phyloP scores from a whole-genome alignment of 768 basidiomycete species.

The Clathrus columnatus region DNA sequence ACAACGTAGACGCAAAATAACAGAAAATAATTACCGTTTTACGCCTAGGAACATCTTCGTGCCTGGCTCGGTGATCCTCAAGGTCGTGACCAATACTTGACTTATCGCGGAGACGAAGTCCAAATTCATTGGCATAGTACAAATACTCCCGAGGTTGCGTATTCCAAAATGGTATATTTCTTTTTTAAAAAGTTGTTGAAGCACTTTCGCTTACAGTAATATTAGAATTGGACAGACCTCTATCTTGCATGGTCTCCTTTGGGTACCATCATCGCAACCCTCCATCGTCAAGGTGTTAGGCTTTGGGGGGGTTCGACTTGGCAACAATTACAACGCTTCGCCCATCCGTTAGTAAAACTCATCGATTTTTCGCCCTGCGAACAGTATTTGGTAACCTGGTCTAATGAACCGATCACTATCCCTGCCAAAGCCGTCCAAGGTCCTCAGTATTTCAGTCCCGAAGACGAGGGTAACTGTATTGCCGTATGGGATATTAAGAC shows the following conservation, averaged over 20 bases:
- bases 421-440: constrained; percentile 75
- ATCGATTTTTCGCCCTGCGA: constrained; percentile 98
- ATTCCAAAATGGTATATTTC: constrained; percentile 58
- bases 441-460: constrained; percentile 78
- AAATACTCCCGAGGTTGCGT: constrained; percentile 72
- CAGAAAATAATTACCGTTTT: neutral
- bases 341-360: constrained; percentile 89
- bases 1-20: neutral
- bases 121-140: constrained; percentile 90
- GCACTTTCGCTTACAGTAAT: neutral
- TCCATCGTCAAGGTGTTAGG: constrained; percentile 91
- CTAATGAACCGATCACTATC: constrained; percentile 84
- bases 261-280: constrained; percentile 89
- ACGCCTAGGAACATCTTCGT: constrained; percentile 77
- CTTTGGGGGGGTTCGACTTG: constrained; percentile 93
- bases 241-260: constrained; percentile 96
- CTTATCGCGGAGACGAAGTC: constrained; percentile 87
- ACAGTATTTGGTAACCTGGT: constrained; percentile 95
- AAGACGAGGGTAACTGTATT: constrained; percentile 93
- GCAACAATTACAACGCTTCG: constrained; percentile 83
- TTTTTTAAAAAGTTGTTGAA: constrained; percentile 6
- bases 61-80: constrained; percentile 90
- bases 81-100: constrained; percentile 93
- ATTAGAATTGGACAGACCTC: constrained; percentile 92
- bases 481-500: constrained; percentile 99